Base-by-base conservation (phyloP, 768 basidiomycete genomes). In the Podaxis pistillaris region DNA sequence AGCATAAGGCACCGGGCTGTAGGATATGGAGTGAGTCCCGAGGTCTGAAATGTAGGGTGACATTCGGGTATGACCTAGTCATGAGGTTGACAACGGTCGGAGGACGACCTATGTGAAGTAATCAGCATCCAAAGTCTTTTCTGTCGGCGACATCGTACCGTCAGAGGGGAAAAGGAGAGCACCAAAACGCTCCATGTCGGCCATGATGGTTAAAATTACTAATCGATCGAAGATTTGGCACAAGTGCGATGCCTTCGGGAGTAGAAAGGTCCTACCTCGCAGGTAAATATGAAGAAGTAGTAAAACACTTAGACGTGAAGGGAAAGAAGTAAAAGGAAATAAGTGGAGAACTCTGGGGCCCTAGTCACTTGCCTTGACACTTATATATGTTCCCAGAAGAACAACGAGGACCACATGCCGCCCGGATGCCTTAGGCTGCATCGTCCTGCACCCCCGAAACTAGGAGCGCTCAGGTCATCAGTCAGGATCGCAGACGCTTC, bases 81-180 rank as follows among this genome's bases (percentile, higher is more conserved):
- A 87, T 87, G 63, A 93, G 82, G 60, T 81, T 76, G 38, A 93
- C 87, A 59, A 92, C 75, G 50, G 87, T 86, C 17, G 91, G 89
- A 24, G 86, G 83, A 41, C 90, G 89, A 61, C 86, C 88, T 82
- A 58, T 36, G 56, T 36, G 50, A 40, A 41, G 37, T 54, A 54
- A 63, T 65, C 47, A 54, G 63, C 53, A 33, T 24, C 19, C 26
- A 12, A 24, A 11, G 12, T 24, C 19, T 13, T 4, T 28, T 22
- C 22, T 11, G 12, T 4, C 2, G 30, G 33, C 49, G 44, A 26
- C 24, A 3, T 66, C 68, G 52, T 63, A 79, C 85, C 86, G 64
- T 93, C 91, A 38, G 88, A 84, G 28, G 91, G 90, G 71, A 93
- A 89, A 64, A 93, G 79, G 66, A 93, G 83, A 50, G 89, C 89